Conservation (phyloP, 1,139 yeast species). For the Yamadazyma mexicana region DNA sequence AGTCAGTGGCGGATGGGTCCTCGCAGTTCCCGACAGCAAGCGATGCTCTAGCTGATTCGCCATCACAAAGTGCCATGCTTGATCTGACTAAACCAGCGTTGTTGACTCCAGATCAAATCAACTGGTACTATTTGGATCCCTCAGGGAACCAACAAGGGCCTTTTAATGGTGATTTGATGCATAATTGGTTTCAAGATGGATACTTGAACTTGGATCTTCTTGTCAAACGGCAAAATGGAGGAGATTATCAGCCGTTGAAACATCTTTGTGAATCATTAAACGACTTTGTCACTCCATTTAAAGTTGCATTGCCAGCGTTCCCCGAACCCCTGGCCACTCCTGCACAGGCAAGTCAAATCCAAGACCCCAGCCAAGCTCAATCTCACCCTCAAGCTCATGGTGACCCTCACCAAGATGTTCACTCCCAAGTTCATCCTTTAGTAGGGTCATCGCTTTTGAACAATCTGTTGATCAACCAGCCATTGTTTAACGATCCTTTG, state of each 20-base stretch:
- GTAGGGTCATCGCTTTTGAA: conserved; percentile 3
- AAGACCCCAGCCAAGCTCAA: too few relatives aligned
- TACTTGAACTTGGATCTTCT: conserved; percentile 58
- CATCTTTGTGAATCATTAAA: conserved; percentile 48
- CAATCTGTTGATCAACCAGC: conserved; percentile 7
- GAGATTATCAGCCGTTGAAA: conserved; percentile 38
- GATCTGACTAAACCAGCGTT: conserved; percentile 2
- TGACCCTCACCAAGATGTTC: background rate
- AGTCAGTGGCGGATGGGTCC: too few relatives aligned
- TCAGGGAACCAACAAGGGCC: conserved; percentile 79
- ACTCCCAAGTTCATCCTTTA: background rate
- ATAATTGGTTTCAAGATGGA: conserved; percentile 68
- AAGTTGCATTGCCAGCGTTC: conserved; percentile 46
- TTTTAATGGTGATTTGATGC: conserved; percentile 73
- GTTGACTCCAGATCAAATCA: conserved; percentile 38
- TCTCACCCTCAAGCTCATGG: too few relatives aligned
- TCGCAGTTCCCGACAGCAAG: too few relatives aligned
- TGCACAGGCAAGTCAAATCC: too few relatives aligned
- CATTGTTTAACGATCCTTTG: conserved; percentile 6
- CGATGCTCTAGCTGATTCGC: background rate
- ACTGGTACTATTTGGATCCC: conserved; percentile 77
- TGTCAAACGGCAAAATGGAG: conserved; percentile 56
- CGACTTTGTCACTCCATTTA: conserved; percentile 60
- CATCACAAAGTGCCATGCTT: background rate
- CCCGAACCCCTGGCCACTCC: background rate